These are phyloP conservation scores for Aspergillus ellipticus DNA, from an alignment of 495 filamentous ascomycete species.

Conservation along the genomic window DNA sequence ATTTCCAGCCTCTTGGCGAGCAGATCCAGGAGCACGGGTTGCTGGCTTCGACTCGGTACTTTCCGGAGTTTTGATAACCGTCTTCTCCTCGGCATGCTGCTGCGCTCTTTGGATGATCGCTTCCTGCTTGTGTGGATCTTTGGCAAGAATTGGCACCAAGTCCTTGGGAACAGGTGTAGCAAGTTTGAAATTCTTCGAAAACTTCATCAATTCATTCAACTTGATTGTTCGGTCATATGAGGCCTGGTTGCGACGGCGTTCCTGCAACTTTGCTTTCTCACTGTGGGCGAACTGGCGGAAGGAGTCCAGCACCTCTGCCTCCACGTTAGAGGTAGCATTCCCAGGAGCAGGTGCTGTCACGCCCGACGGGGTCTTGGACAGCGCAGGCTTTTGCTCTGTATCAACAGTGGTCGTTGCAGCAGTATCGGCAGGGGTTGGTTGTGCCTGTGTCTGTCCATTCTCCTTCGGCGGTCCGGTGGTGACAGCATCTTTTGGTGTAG, in stretches of 20 bases:
- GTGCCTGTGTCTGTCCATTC: constrained; percentile 33
- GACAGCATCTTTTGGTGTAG: constrained; percentile 21
- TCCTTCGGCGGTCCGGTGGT: constrained; percentile 21
- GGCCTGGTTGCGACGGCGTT: constrained; percentile 65
- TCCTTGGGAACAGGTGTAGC: constrained; percentile 87
- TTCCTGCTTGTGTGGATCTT: constrained; percentile 87
- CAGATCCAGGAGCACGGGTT: constrained; percentile 24
- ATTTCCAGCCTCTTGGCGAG: constrained; percentile 30
- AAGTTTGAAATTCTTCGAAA: constrained; percentile 90
- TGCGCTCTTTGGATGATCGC: constrained; percentile 85
- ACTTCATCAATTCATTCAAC: constrained; percentile 90
- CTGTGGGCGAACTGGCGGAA: constrained; percentile 79
- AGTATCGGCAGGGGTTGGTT: constrained; percentile 18
- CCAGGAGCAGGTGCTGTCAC: constrained; percentile 24
- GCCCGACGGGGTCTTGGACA: constrained; percentile 13
- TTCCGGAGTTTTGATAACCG: constrained; percentile 35
- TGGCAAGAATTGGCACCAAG: constrained; percentile 90
- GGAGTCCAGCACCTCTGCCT: constrained; percentile 68
- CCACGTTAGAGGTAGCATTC: constrained; percentile 75
- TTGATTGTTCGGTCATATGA: constrained; percentile 80
- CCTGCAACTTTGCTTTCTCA: constrained; percentile 69
- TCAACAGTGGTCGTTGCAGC: constrained; percentile 23
- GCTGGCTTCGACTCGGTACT: constrained; percentile 37
- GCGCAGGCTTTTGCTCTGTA: constrained; percentile 35
- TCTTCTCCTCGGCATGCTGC: constrained; percentile 58